Evolutionary conservation across 768 basidiomycete genomes (phyloP), one percentile per base, ranked within the genome.

Genomic region (Trametopsis cervina): DNA sequence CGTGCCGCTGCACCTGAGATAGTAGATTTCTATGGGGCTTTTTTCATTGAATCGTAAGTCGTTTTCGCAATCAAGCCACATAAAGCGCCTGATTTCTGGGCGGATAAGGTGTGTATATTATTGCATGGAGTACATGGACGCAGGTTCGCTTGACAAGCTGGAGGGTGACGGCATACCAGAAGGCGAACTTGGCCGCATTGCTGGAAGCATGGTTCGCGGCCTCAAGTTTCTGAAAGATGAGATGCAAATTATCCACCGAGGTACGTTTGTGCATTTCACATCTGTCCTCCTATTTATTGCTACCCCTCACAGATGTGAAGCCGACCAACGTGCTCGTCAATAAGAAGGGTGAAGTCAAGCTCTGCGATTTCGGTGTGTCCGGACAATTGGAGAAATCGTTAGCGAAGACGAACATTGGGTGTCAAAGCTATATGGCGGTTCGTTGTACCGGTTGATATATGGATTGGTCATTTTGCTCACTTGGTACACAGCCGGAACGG

Each of bases 121-220:
- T 65, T 98, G 94, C 68, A 98, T 98, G 94, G 96, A 99, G 72
- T 90, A 85, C 69, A 99, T 99, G 96, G 95, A 99, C 63, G 94
- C 93, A 10, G 93, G 94, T n/a, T 88, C 84, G 35, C 76, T 99
- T 40, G 96, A 97, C 64, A 89, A 85, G 54, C 74, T 98, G 22
- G 67, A 74, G 54, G 65, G 62, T 15, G 66, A 57, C 10, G 66
- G 67, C 35, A 71, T 85, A 2, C 71, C 74, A 1, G 96, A 99
- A 61, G 73, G 81, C 29, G 90, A 95, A 9, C 71, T 99, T 20
- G 81, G 83, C 11, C 76, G 87, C 41, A 87, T 98, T 46, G 85
- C 91, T 1, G 74, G 72, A 9, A 79, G 74, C 51, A 88, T 96
- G 81, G 86, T 93, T 40, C 76, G 80, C 17, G 96, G 96, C 3